Conservation (phyloP, 768 basidiomycete species). For the Scleroderma bovista region DNA sequence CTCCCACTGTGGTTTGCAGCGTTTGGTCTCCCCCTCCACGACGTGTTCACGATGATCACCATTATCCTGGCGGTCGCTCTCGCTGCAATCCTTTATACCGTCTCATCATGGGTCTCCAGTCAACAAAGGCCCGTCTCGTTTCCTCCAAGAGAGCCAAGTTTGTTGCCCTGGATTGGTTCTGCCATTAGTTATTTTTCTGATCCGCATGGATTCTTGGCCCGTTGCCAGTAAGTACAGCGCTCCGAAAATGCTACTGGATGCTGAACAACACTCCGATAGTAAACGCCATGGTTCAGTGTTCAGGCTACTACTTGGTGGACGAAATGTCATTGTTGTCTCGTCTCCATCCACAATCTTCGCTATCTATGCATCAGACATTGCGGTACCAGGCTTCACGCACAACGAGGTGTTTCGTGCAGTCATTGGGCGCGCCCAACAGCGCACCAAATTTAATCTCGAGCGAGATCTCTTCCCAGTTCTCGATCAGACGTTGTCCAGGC, state of each 20-base stretch:
- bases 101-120: too few relatives aligned
- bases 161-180: constrained; percentile 14
- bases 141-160: constrained; percentile 8
- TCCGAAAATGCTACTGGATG: too few relatives aligned
- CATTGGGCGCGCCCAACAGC: background rate
- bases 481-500: constrained; percentile 14
- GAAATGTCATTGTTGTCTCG: constrained; percentile 14
- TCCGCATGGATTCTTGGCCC: constrained; percentile 11
- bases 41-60: too few relatives aligned
- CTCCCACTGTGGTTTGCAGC: too few relatives aligned
- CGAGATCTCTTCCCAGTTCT: constrained; percentile 15
- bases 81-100: too few relatives aligned
- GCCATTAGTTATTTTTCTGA: constrained; percentile 10
- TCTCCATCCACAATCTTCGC: constrained; percentile 11
- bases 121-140: too few relatives aligned
- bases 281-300: constrained; percentile 11
- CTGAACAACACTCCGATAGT: constrained; percentile 1
- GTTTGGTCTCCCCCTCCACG: too few relatives aligned
- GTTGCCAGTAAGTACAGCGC: constrained; percentile 14
- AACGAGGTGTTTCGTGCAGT: constrained; percentile 8
- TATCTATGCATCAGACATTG: constrained; percentile 3
- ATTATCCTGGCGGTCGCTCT: too few relatives aligned
- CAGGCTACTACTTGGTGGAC: constrained; percentile 13
- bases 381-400: constrained; percentile 6
- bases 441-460: constrained; percentile 9